Base-by-base conservation (phyloP, 2,329 filamentous ascomycete genomes). In the Trichothecium roseum region DNA sequence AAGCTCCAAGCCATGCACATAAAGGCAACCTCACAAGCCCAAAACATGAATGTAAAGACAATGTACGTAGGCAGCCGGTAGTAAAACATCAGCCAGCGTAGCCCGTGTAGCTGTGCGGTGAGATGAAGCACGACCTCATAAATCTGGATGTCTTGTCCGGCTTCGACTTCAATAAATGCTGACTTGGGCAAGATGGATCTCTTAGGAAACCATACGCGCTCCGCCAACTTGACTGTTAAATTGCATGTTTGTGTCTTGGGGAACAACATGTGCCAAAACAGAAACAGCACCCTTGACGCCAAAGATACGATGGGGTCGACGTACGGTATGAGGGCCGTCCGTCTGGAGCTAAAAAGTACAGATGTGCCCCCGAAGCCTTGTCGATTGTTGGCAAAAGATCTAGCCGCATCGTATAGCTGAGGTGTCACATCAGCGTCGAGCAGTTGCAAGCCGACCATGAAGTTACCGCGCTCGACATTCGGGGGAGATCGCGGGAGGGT, bases 71-170 rank as follows among this genome's bases (percentile, higher is more conserved):
- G 55, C 26, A 91, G 50, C 10, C 82, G 76, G 60, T 89, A 81
- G 41, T 85, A 78, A 49, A 91, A 91, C 84, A 98, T 94, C 37
- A 88, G 49, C 76, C 83, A 91, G 33, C 82, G 66, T 41, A 95
- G 55, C 0, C 89, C 89, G 9, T 72, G 69, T 43, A 95, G 77
- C 36, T 77, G 72, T 4, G 89, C 88, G 18, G 72, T 77, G 42
- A 96, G 75, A 3, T 69, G 71, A 24, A 94, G 68, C 12, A 60
- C 62, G 4, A 74, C 78, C 15, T 64, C 63, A 54, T 95, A 95
- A 5, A 94, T 74, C 54, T 94, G 84, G 49, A 95, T 68, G 4
- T 64, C 64, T 45, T 77, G 69, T 4, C 72, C 71, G 15, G 78
- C 78, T 45, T 87, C 75, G 2, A 94, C 57, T 49, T 93, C 84